phyloP scores from a whole-genome alignment of 164 flowering plant genomes.

The Stephania japonica region DNA sequence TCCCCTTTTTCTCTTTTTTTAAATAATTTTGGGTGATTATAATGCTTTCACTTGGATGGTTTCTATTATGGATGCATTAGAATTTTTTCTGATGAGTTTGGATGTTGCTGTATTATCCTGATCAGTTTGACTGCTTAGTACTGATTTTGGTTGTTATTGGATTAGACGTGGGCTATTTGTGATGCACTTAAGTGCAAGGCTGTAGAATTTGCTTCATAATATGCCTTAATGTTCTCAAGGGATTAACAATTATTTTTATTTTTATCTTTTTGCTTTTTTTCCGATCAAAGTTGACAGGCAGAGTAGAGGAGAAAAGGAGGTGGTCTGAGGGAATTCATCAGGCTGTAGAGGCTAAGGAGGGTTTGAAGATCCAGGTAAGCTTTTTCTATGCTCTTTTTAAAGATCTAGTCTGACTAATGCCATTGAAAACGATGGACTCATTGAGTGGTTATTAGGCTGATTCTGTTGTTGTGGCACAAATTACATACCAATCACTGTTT shows the following conservation, averaged over 20 bases:
- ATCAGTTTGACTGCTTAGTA: no score
- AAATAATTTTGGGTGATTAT: no score
- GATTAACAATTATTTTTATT: slow-evolving; percentile 5
- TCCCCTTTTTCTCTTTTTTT: no score
- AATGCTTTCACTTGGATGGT: no score
- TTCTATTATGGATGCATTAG: no score
- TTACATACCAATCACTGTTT: slow-evolving; percentile 91
- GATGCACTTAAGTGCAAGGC: no score
- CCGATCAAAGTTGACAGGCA: slow-evolving; percentile 67
- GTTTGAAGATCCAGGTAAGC: slow-evolving; percentile 76
- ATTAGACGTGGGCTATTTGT: no score
- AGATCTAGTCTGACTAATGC: background rate
- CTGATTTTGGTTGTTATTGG: no score
- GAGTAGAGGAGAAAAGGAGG: slow-evolving; percentile 96
- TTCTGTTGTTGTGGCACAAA: slow-evolving; percentile 95
- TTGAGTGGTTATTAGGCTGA: slow-evolving; percentile 56
- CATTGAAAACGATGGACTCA: slow-evolving; percentile 8
- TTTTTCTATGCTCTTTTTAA: background rate
- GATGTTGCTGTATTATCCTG: no score
- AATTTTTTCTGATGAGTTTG: no score
- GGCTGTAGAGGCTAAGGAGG: slow-evolving; percentile 99
- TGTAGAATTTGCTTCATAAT: no score
- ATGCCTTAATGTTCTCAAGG: background rate
- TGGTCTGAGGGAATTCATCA: slow-evolving; percentile 99
- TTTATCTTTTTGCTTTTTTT: no score